phyloP scores from a whole-genome alignment of 768 basidiomycete genomes.

The Tubosaeta sp. region DNA sequence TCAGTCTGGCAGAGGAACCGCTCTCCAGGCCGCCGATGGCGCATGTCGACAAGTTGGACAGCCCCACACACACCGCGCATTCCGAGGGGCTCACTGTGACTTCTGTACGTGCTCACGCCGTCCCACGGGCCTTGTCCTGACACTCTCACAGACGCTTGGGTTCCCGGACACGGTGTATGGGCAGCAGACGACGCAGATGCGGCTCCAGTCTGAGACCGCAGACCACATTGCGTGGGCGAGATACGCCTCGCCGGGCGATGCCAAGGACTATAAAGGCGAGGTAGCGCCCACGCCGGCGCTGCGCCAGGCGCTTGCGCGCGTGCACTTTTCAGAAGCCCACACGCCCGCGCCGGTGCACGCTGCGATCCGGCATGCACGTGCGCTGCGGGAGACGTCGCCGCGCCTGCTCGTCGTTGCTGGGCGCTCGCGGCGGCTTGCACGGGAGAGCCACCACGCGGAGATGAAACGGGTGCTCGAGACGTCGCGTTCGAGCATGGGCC shows the following conservation, averaged over 20 bases:
- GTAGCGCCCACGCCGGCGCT: constrained; percentile 11
- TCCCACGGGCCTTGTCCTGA: background rate
- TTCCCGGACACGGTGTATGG: constrained; percentile 73
- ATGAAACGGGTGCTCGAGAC: constrained; percentile 58
- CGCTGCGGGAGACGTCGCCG: constrained; percentile 24
- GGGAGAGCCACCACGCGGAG: constrained; percentile 70
- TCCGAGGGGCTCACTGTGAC: background rate
- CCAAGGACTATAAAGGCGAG: constrained; percentile 4
- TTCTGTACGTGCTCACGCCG: constrained; percentile 7
- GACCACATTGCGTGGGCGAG: constrained; percentile 74
- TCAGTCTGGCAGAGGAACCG: background rate
- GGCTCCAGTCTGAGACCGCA: constrained; percentile 77
- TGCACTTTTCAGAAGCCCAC: constrained; percentile 55
- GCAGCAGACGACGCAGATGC: constrained; percentile 55
- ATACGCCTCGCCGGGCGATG: constrained; percentile 39
- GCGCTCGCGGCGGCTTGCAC: constrained; percentile 68
- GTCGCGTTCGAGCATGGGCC: constrained; percentile 2
- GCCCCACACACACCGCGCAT: background rate
- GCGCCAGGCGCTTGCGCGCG: constrained; percentile 44
- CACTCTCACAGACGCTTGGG: constrained; percentile 26
- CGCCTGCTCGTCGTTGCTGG: constrained; percentile 66
- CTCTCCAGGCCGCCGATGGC: constrained; percentile 24
- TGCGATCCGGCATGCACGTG: constrained; percentile 41
- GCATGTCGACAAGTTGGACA: constrained; percentile 13
- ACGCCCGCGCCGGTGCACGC: constrained; percentile 61